Evolutionary conservation across 495 filamentous ascomycete genomes (phyloP).

Genomic region (Neurospora sp.): DNA sequence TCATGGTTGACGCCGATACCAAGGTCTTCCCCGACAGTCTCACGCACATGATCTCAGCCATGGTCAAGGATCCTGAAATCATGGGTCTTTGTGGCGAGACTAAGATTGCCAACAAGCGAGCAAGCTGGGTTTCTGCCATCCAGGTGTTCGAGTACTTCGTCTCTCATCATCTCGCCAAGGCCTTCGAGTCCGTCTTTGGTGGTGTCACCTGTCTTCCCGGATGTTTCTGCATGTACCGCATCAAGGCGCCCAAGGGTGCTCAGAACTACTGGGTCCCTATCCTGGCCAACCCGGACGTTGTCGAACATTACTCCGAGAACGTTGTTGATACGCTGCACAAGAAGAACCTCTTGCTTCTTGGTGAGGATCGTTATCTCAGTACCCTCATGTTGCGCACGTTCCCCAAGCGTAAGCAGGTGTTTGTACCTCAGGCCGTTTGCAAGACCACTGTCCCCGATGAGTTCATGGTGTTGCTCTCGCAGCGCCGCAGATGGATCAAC

Average conservation of each 20-base stretch:
- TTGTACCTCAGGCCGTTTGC: slow-evolving; percentile 96
- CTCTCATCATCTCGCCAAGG: slow-evolving; percentile 92
- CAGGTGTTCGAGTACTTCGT: slow-evolving; percentile 99
- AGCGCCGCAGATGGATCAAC: slow-evolving; percentile 98
- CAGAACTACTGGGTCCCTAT: slow-evolving; percentile 99
- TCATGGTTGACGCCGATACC: slow-evolving; percentile 99
- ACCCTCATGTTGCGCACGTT: slow-evolving; percentile 98
- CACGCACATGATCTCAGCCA: slow-evolving; percentile 97
- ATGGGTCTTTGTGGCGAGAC: slow-evolving; percentile 98
- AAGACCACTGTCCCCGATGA: slow-evolving; percentile 94
- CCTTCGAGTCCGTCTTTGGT: slow-evolving; percentile 97
- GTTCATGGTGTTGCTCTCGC: slow-evolving; percentile 86
- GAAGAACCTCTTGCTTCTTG: slow-evolving; percentile 92
- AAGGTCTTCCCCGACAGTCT: slow-evolving; percentile 97
- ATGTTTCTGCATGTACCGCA: slow-evolving; percentile 99
- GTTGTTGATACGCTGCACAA: slow-evolving; percentile 98
- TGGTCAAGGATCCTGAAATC: slow-evolving; percentile 98
- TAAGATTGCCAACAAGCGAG: slow-evolving; percentile 97
- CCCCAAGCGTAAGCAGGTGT: slow-evolving; percentile 97
- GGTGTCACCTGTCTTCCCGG: slow-evolving; percentile 98
- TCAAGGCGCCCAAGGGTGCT: slow-evolving; percentile 96
- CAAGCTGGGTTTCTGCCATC: slow-evolving; percentile 93
- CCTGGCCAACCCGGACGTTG: slow-evolving; percentile 94
- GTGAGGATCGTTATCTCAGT: slow-evolving; percentile 93
- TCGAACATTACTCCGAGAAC: slow-evolving; percentile 98